Base-by-base conservation (phyloP, 2,329 filamentous ascomycete species). In the Microascus cirrosus region DNA sequence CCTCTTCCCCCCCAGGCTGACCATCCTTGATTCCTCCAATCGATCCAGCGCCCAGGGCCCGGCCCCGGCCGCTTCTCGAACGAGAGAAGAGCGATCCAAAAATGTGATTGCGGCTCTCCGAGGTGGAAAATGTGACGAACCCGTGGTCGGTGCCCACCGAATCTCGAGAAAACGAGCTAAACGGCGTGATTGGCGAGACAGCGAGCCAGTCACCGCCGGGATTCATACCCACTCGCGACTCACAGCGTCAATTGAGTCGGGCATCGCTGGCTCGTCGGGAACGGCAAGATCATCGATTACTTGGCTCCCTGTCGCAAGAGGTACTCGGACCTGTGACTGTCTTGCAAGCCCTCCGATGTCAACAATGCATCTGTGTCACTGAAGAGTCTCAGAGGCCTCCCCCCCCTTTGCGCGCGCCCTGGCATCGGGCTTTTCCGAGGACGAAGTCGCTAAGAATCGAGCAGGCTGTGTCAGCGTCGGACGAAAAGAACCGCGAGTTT, bases 121-220 rank as follows among this genome's bases (percentile, higher is more conserved):
- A n/a, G 56, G 54, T 35, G 56, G 25, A 55, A n/a, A 53, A 57
- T 59, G 61, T 60, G 62, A 63, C 59, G 62, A 63, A 63, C 62
- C 56, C 54, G 53, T 62, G 61, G 59, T 42, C 57, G 55, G 60
- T 61, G 61, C 62, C 60, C 58, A 32, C 28, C 28, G 8, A 32
- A 32, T 32, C 57, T 56, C 20, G 45, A 50, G 35, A 42, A 56
- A 59, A 56, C 56, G 25, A 35, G 42, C 56, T 53, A 45, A 53
- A 58, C 36, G 22, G 28, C 12, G 36, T 63, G 62, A 62, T 63
- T 62, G 62, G 61, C 54, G 62, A 61, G 42, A 20, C 5, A 20
- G 12, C 20, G 20, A 22, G 45, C 45, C 45, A 50, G 45, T 50
- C 45, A 24, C 45, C 45, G 20, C 20, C 20, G 22, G n/a, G 20